Percentiles rank a stretch among this genome's conserved stretches.
Conservation (phyloP, 106 monocot species). For the Dendrobium catenatum region DNA sequence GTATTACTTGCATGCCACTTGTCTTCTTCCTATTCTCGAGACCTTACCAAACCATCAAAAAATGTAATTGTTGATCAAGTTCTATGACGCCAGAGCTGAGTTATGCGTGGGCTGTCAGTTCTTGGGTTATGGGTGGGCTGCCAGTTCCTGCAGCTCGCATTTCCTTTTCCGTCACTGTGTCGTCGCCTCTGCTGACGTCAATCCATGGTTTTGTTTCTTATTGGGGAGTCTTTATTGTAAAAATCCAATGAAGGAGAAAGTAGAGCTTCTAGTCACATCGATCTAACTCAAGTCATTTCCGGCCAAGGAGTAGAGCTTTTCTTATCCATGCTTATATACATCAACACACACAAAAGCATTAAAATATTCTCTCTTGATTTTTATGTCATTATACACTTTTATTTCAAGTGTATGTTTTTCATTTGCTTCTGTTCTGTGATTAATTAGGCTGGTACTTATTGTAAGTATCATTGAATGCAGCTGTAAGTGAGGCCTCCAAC, state of each 20-base stretch:
- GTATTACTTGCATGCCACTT: too few relatives aligned
- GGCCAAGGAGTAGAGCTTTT: not conserved
- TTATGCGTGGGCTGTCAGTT: too few relatives aligned
- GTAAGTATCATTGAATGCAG: constrained; percentile 31
- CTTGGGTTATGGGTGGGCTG: too few relatives aligned
- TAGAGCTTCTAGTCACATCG: not conserved
- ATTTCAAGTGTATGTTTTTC: not conserved
- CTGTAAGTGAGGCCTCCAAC: constrained; percentile 20
- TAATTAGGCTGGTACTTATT: not conserved
- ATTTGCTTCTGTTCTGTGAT: not conserved
- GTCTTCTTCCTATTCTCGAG: not conserved
- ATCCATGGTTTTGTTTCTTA: not conserved
- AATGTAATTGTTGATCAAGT: not conserved
- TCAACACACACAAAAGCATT: not conserved
- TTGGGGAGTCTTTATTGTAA: not conserved
- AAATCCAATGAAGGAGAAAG: not conserved
- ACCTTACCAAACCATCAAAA: not conserved
- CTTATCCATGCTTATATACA: not conserved
- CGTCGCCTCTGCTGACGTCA: too few relatives aligned
- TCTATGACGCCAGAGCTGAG: too few relatives aligned
- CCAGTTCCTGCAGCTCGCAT: too few relatives aligned
- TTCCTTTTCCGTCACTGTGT: too few relatives aligned
- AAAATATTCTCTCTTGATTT: not conserved
- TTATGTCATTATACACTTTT: not conserved
- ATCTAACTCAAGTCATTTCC: not conserved